Conservation (phyloP, 2,329 filamentous ascomycete species). For the Verticillium nubilum region DNA sequence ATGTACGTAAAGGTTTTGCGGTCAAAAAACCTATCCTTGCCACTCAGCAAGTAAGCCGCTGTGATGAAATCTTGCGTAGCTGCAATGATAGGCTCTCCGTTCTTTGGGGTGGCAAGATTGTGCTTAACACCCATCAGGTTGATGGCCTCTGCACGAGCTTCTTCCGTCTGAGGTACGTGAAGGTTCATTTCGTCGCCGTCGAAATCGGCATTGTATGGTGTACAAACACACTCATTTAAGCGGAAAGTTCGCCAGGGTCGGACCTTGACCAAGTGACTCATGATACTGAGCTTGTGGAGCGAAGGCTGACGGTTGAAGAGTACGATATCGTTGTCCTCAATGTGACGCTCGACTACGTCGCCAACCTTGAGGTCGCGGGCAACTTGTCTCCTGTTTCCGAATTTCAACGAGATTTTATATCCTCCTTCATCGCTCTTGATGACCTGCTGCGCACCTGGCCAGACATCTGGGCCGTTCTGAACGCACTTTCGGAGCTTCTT, state of each 20-base stretch:
- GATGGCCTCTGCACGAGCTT: slow-evolving; percentile 90
- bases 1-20: slow-evolving; percentile 83
- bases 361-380: slow-evolving; percentile 73
- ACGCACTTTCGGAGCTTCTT: slow-evolving; percentile 73
- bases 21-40: slow-evolving; percentile 90
- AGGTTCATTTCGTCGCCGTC: slow-evolving; percentile 99
- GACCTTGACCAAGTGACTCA: slow-evolving; percentile 90
- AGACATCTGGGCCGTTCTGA: slow-evolving; percentile 67
- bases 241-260: slow-evolving; percentile 94
- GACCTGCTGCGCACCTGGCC: slow-evolving; percentile 84
- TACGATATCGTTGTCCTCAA: slow-evolving; percentile 92
- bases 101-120: slow-evolving; percentile 92
- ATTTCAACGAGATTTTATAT: slow-evolving; percentile 71
- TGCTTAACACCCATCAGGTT: slow-evolving; percentile 97
- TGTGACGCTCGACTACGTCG: slow-evolving; percentile 87
- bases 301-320: slow-evolving; percentile 98
- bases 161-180: slow-evolving; percentile 95
- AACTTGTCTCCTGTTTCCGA: slow-evolving; percentile 63
- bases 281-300: slow-evolving; percentile 96
- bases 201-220: slow-evolving; percentile 98
- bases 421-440: slow-evolving; percentile 58
- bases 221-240: slow-evolving; percentile 96
- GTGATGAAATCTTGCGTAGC: slow-evolving; percentile 99
- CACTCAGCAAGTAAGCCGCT: slow-evolving; percentile 82
- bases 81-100: slow-evolving; percentile 95